phyloP scores from a whole-genome alignment of 139 green algal genomes.

The Chlorella sp. region DNA sequence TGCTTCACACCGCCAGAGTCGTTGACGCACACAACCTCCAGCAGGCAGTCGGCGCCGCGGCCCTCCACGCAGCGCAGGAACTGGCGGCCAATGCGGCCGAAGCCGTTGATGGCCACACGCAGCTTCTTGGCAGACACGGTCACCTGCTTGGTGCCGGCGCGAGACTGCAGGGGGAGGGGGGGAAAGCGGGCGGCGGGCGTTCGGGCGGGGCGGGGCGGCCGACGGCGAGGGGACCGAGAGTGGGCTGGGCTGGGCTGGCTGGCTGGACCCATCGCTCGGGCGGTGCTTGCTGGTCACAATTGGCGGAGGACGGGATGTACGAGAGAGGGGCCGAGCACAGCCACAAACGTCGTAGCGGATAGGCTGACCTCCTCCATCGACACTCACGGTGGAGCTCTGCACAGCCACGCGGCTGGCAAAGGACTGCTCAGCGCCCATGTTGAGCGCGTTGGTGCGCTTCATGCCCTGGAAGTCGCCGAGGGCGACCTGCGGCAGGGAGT shows the following conservation, averaged over 20 bases:
- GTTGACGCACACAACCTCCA: slow-evolving; percentile 93
- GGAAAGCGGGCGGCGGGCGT: background rate
- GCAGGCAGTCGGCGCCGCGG: slow-evolving; percentile 65
- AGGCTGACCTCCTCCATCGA: background rate
- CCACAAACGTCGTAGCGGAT: background rate
- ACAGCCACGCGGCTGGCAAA: slow-evolving; percentile 37
- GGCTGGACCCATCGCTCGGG: background rate
- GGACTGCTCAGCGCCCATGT: slow-evolving; percentile 16
- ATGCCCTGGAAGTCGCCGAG: slow-evolving; percentile 47
- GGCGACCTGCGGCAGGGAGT: background rate
- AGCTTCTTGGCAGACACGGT: slow-evolving; percentile 87
- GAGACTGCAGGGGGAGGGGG: slow-evolving; percentile 16
- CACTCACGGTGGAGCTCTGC: slow-evolving; percentile 49
- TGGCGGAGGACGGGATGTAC: background rate
- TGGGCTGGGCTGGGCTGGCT: background rate
- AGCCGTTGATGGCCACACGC: slow-evolving; percentile 99
- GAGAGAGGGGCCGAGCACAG: background rate
- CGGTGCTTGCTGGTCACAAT: background rate
- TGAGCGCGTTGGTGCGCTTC: slow-evolving; percentile 24
- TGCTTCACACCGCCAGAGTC: slow-evolving; percentile 97
- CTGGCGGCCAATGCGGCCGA: slow-evolving; percentile 97
- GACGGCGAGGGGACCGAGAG: too few relatives aligned
- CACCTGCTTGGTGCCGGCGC: slow-evolving; percentile 45
- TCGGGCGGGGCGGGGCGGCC: background rate
- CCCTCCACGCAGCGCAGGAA: slow-evolving; percentile 92